A percentile compares a stretch with the other conserved stretches of the same genome.
phyloP scores from a whole-genome alignment of 306 rosid genomes.

The Adenanthera pavonina region DNA sequence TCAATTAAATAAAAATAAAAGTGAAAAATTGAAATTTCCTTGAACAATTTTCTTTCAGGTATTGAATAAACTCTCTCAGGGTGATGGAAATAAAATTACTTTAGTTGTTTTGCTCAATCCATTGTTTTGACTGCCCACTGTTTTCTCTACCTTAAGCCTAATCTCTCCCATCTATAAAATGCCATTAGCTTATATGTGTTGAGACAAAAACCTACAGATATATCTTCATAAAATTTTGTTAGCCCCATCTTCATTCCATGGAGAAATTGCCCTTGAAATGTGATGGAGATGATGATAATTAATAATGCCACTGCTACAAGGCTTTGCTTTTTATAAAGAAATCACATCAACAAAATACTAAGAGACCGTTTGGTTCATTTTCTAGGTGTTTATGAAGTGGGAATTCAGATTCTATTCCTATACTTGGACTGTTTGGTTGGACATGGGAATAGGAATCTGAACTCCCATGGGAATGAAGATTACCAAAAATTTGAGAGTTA shows the following conservation, averaged over 20 bases:
- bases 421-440: no score
- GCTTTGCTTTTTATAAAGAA: not conserved
- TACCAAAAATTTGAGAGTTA: no score
- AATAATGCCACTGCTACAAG: not conserved
- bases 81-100: no score
- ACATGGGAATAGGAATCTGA: no score
- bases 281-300: not conserved
- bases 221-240: not conserved
- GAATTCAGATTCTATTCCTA: no score
- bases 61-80: no score
- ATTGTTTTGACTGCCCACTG: not conserved
- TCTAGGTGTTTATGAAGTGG: no score
- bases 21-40: no score
- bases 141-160: not conserved
- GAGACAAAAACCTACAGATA: not conserved
- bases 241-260: not conserved
- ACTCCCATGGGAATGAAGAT: no score
- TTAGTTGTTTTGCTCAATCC: not conserved
- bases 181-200: not conserved
- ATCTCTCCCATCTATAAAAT: not conserved
- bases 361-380: no score
- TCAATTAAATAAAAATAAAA: no score
- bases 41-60: no score
- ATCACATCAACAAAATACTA: not conserved
- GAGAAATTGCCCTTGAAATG: not conserved